Evolutionary conservation across 176 grass and related monocot genomes (phyloP), one percentile per base, ranked within the genome.

Genomic region (bread wheat (Triticum aestivum)): DNA sequence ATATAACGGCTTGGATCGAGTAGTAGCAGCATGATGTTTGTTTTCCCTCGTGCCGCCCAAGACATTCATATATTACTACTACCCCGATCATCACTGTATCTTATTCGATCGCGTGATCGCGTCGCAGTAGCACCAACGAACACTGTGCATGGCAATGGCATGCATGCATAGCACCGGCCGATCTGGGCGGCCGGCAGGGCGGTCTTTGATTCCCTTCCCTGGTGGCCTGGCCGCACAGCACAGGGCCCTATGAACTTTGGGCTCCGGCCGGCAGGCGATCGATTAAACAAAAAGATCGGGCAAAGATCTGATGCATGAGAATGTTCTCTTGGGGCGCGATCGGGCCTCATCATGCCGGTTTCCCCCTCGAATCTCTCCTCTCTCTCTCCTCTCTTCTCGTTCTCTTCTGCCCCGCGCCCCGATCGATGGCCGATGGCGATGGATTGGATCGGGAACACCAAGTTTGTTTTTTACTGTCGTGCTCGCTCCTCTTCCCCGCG

Each of bases 251-350:
- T 59, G 56, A 21, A 20, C 56, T 59, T 59, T 59, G 30, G 30
- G 44, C 44, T 44, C 42, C 11, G 68, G 84, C 41, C 11, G 69
- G 84, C 35, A 77, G 71, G 71, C 67, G 45, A 90, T 90, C 75
- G 89, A 87, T 85, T 88, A 85, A 85, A 82, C 89, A 88, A 88
- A 91, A 82, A 85, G 86, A 85, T 88, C 11, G 86, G 72, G 82
- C 86, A 81, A 80, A 69, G 71, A 88, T 85, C 89, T 88, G 86
- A 88, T 77, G 89, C 86, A 61, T 87, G 90, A 20, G 90, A 88
- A 91, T 88, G 90, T 91, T 91, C 82, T 91, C 82, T 85, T 77
- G 86, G 82, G 61, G 34, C 17, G 32, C 23, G 81, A 27, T 21
- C 68, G 38, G 10, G 23, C 38, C 24, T 75, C 73, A 75, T 75